Conservation (phyloP, 768 basidiomycete genomes). For the Kockovaella imperatae region DNA sequence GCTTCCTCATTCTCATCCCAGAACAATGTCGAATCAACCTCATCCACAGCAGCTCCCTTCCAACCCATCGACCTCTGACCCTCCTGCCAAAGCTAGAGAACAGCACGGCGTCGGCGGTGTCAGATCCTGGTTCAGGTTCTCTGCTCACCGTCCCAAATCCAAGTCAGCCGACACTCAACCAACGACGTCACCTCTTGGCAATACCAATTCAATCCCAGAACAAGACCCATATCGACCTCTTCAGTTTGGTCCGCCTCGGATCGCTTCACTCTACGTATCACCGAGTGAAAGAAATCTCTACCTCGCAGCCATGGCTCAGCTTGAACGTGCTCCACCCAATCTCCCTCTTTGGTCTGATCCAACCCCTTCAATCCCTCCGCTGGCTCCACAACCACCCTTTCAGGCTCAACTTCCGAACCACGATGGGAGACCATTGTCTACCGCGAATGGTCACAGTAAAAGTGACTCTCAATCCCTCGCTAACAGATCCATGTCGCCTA, state of each 20-base stretch:
- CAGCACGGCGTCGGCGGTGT: too few relatives aligned
- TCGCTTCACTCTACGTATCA: constrained; percentile 30
- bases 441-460: not conserved
- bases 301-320: constrained; percentile 36
- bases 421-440: not conserved
- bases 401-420: not conserved
- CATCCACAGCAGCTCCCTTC: too few relatives aligned
- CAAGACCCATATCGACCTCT: constrained; percentile 14
- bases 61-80: too few relatives aligned
- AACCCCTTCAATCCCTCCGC: constrained; percentile 22
- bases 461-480: not conserved
- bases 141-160: too few relatives aligned
- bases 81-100: too few relatives aligned
- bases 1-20: too few relatives aligned
- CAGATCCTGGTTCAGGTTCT: too few relatives aligned
- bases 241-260: constrained; percentile 25
- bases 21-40: too few relatives aligned
- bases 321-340: constrained; percentile 24
- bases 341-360: constrained; percentile 34
- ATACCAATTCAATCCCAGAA: too few relatives aligned
- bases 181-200: too few relatives aligned
- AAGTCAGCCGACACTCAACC: too few relatives aligned
- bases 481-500: constrained; percentile 16
- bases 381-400: not conserved
- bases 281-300: constrained; percentile 35